Conservation (phyloP, 129 eudicot species). For the Calendula officinalis region DNA sequence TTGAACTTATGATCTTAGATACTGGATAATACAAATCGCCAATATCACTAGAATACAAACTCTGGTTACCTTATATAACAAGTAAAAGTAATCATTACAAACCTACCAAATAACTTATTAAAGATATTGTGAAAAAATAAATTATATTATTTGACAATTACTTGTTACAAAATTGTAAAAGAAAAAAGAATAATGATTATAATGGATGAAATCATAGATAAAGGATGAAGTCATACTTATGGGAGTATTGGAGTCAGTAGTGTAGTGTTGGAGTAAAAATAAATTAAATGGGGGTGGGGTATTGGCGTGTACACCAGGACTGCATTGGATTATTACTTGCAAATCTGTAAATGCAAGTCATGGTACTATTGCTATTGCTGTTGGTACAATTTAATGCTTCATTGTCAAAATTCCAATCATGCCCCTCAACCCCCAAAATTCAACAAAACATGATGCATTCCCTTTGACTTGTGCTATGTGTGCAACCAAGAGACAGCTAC, state of each 20-base stretch:
- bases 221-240: constrained; percentile 18
- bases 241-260: constrained; percentile 20
- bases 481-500: constrained; percentile 33
- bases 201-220: neutral
- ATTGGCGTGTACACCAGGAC: constrained; percentile 36
- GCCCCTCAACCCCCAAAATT: constrained; percentile 24
- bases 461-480: constrained; percentile 32
- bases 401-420: constrained; percentile 15
- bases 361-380: constrained; percentile 29
- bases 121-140: too few relatives aligned
- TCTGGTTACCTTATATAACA: too few relatives aligned
- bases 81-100: too few relatives aligned
- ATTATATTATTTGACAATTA: neutral
- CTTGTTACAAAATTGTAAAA: neutral
- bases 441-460: constrained; percentile 29
- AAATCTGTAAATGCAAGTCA: constrained; percentile 19
- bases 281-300: constrained; percentile 28
- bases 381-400: constrained; percentile 27
- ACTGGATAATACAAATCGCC: too few relatives aligned
- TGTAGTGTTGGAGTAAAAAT: constrained; percentile 16
- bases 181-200: neutral
- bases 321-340: constrained; percentile 31
- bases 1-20: too few relatives aligned
- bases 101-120: too few relatives aligned
- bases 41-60: too few relatives aligned